Base-by-base conservation (phyloP, 768 basidiomycete genomes). In the Crucibulum laeve region DNA sequence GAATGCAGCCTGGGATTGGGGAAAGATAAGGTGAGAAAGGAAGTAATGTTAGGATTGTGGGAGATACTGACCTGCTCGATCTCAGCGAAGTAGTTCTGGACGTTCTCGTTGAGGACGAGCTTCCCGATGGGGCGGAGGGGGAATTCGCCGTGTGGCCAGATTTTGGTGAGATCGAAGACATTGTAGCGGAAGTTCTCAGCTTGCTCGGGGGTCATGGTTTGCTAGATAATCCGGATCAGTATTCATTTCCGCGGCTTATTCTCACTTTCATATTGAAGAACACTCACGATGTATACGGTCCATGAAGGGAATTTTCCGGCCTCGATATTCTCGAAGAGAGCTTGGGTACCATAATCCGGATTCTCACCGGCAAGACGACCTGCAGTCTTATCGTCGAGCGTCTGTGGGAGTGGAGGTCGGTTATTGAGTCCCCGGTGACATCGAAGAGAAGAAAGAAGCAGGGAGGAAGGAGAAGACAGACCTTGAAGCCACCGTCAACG, bases 121-220 rank as follows among this genome's bases (percentile, higher is more conserved):
- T 84, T 91, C 55, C 93, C 94, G 51, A 97, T 65, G 32, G 82
- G 84, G 51, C 91, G 84, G 50, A 96, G 74, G n/a, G 94, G 95
- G 68, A 76, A 92, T 6, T 92, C 78, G 40, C 67, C 64, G 61
- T 98, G 94, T 5, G 95, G 82, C 84, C 92, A 92, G 54, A 95
- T 70, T 63, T 94, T 94, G 49, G 92, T 95, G 38, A 93, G 71
- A 63, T 94, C 92, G 50, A 92, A 79, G 44, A 94, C 73, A 65
- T 91, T 95, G 79, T 90, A 88, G 37, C 84, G 82, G 79, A 87
- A 91, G 28, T 76, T 74, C 71, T 94, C 88, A 11, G 93, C 94
- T 71, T 98, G 87, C 59, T 88, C 77, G 1, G 85, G 73, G 0
- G 91, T 92, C 91, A 96, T 95, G 13, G 84, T 91, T 86, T 97